Base-by-base conservation (phyloP, 164 flowering plant species). In the Chimonanthus salicifolius region DNA sequence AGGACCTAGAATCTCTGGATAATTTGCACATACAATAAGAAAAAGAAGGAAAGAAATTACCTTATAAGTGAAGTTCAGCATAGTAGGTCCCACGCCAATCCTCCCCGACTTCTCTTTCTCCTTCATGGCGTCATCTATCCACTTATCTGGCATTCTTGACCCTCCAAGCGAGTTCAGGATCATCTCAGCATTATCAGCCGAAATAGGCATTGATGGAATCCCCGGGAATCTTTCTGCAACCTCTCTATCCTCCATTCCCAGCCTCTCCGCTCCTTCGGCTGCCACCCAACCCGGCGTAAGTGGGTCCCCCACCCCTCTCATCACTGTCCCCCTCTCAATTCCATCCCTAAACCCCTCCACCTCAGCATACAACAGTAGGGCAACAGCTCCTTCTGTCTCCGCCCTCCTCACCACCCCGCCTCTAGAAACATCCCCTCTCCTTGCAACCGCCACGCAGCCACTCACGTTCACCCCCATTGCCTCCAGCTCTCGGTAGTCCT, bases 291-390 rank as follows among this genome's bases (percentile, higher is more conserved):
- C 98, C 0, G 98, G 98, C 20, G 84, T 90, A 16, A 86, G 80
- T 21, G 98, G 98, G 85, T 95, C 99, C 80, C 99, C 99, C 50
- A 89, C n/a, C 0, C 92, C 92, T 48, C 77, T 82, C 89, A 85
- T 83, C 62, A 88, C 98, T 3, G 91, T 90, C 85, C 98, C 97
- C 72, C 98, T 88, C 81, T 95, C 97, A 58, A 89, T 78, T 78
- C 83, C 85, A 72, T 58, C 72, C 48, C 33, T 78, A 49, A 66
- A 71, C 73, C 47, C 67, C 5, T 78, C 84, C 49, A 71, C 78
- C 46, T 89, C 97, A 1, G 86, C 74, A 78, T 87, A 94, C 84
- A 89, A 78, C 33, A 94, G 80, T 83, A 92, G 89, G 73, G 89
- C 99, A 69, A 69, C 80, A 20, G 79, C 83, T 46, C 94, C 97